These are phyloP conservation scores for Pilobolus umbonatus DNA, from an alignment of 192 early-diverging fungal genomes.

Conservation along the genomic window DNA sequence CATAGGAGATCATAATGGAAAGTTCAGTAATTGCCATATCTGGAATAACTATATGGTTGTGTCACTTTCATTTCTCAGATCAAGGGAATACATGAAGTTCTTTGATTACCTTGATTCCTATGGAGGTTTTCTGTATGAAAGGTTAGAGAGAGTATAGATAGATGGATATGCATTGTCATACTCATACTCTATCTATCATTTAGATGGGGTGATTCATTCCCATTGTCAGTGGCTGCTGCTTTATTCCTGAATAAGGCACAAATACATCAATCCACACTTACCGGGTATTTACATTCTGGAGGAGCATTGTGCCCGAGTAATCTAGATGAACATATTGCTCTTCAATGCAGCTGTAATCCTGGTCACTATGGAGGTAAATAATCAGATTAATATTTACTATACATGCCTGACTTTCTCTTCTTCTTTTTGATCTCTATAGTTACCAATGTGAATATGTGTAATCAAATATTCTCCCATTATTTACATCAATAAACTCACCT, in stretches of 20 bases:
- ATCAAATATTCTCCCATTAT: too few relatives aligned
- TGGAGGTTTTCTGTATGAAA: slow-evolving; percentile 87
- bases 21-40: slow-evolving; percentile 60
- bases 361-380: slow-evolving; percentile 2
- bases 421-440: too few relatives aligned
- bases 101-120: slow-evolving; percentile 68
- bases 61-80: slow-evolving; percentile 64
- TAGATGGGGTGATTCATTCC: slow-evolving; percentile 66
- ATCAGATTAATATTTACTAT: too few relatives aligned
- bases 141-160: slow-evolving; percentile 30
- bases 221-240: slow-evolving; percentile 58
- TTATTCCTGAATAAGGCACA: slow-evolving; percentile 55
- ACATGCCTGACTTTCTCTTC: too few relatives aligned
- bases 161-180: neutral
- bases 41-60: slow-evolving; percentile 87
- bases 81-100: slow-evolving; percentile 55
- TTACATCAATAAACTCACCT: too few relatives aligned
- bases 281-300: slow-evolving; percentile 57
- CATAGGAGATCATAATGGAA: slow-evolving; percentile 29
- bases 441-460: too few relatives aligned
- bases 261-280: slow-evolving; percentile 64
- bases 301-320: slow-evolving; percentile 64
- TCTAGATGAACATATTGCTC: neutral
- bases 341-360: slow-evolving; percentile 11
- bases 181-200: neutral